Conservation (phyloP, 148 eudicot species). For the Silene uniflora region DNA sequence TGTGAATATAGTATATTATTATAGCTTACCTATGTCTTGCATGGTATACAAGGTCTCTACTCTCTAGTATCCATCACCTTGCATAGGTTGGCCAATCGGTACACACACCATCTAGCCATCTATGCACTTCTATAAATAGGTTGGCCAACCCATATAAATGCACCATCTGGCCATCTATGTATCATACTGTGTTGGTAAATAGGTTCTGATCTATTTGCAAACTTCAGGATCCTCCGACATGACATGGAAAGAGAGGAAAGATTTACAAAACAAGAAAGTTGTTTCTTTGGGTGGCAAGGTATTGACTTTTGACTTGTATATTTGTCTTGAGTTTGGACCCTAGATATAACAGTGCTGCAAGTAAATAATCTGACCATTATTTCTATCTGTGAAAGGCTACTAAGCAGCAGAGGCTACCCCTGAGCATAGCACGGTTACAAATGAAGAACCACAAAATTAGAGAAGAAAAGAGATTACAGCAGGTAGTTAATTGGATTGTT, state of each 20-base stretch:
- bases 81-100: too few species aligned
- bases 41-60: too few species aligned
- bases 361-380: constrained; percentile 8
- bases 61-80: too few species aligned
- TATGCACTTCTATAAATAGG: neutral
- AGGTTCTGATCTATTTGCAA: neutral
- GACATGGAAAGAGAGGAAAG: constrained; percentile 93
- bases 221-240: constrained; percentile 60
- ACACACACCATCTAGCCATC: too few species aligned
- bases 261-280: constrained; percentile 76
- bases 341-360: neutral
- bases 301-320: constrained; percentile 3
- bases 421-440: constrained; percentile 60
- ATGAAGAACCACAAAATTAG: constrained; percentile 89
- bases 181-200: neutral
- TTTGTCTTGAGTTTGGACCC: neutral
- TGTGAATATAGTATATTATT: too few species aligned
- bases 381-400: constrained; percentile 42
- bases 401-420: constrained; percentile 75
- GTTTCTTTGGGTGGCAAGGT: constrained; percentile 96
- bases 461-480: constrained; percentile 54
- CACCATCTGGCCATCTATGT: neutral
- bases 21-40: too few species aligned
- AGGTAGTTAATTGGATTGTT: constrained; percentile 36
- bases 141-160: neutral